Evolutionary conservation across 116 monocot species (phyloP), one percentile per base, ranked within the genome.

Genomic region (Iris pallida): DNA sequence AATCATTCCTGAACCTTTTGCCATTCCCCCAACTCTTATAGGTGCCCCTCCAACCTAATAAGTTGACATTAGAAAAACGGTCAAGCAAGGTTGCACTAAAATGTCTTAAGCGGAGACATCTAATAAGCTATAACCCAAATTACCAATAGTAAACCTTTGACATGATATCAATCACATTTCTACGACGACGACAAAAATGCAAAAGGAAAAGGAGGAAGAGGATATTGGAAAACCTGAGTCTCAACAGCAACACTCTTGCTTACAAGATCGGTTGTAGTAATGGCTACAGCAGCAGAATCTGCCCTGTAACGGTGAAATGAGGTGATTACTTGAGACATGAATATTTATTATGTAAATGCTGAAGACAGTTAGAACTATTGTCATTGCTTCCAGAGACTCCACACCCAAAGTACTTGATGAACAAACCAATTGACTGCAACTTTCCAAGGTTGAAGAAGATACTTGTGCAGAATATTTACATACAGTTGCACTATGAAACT

Each of bases 1-100:
- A 64, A 97, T 97, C 97, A 97, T 97, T 68, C 97, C 97, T 71
- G 97, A 97, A 67, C 97, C 97, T 90, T 97, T 97, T 19, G 97
- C 83, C 97, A 97, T 97, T 78, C 97, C 97, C n/a, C 97, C 97
- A 73, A 97, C 76, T 76, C 80, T 85, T 40, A 89, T 58, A 63
- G 66, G 48, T 14, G 71, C 59, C 59, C 92, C 90, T 75, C 90
- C 92, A 71, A 97, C 72, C 97, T 97, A 61, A 14, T 51, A 74
- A 47, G 20, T 20, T 7, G 11, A 57, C 44, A 63, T 81, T 5
- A 45, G 43, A 67, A 49, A 66, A 15, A 6, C 54, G 20, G 44
- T 13, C 15, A 10, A 5, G n/a, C 30, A 20, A 30, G 52, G 12
- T 53, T 51, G 20, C 4, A 66, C 20, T 16, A 20, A n/a, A 5